phyloP scores from a whole-genome alignment of 352 stramenopile genomes.

The Peronospora destructor region DNA sequence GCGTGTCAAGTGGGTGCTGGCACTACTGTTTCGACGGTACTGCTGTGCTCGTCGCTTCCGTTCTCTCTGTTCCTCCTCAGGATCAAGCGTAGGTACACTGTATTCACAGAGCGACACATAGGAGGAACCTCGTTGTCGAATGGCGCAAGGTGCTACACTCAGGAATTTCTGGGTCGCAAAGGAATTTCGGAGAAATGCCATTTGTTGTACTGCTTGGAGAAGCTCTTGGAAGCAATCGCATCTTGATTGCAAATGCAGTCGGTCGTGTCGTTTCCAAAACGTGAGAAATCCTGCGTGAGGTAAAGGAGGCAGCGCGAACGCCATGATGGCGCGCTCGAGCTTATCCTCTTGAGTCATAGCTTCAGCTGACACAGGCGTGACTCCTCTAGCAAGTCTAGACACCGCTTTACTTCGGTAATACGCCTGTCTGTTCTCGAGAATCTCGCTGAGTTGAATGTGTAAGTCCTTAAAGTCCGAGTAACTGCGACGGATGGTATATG shows the following conservation, averaged over 20 bases:
- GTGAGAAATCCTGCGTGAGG: constrained; percentile 66
- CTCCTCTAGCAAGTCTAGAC: constrained; percentile 19
- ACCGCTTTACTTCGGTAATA: constrained; percentile 41
- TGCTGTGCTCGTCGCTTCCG: constrained; percentile 63
- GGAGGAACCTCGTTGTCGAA: constrained; percentile 66
- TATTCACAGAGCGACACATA: constrained; percentile 77
- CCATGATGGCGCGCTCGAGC: constrained; percentile 45
- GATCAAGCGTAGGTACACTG: constrained; percentile 63
- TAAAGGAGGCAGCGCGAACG: constrained; percentile 61
- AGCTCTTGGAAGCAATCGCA: constrained; percentile 71
- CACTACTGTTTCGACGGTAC: constrained; percentile 70
- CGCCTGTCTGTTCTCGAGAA: constrained; percentile 53
- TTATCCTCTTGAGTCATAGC: constrained; percentile 30
- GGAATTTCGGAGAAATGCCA: constrained; percentile 54
- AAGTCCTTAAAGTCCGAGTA: constrained; percentile 82
- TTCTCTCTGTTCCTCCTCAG: constrained; percentile 62
- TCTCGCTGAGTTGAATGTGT: constrained; percentile 55
- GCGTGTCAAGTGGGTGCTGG: constrained; percentile 35
- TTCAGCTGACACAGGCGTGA: constrained; percentile 5
- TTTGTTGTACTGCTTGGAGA: constrained; percentile 54
- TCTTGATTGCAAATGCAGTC: constrained; percentile 58
- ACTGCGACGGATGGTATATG: constrained; percentile 81
- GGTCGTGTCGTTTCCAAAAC: constrained; percentile 79
- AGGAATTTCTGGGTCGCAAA: constrained; percentile 68
- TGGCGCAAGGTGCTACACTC: constrained; percentile 58